phyloP scores from a whole-genome alignment of 805 yeast genomes.

The Ogataea degrootiae region DNA sequence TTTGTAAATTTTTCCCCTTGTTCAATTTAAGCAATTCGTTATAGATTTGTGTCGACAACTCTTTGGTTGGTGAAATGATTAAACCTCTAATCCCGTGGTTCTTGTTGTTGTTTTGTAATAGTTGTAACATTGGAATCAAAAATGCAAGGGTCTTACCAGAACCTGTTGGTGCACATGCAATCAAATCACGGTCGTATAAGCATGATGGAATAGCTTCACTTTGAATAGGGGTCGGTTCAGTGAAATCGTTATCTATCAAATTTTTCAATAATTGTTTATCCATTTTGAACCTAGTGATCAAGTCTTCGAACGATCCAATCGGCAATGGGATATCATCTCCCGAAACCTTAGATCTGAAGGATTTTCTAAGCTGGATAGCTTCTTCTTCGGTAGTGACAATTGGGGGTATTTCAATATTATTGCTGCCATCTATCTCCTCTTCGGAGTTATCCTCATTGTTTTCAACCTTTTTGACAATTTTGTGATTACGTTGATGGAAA shows the following conservation, averaged over 20 bases:
- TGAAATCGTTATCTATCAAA: slow-evolving; percentile 63
- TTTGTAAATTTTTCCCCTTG: slow-evolving; percentile 50
- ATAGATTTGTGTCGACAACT: slow-evolving; percentile 82
- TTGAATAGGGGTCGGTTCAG: slow-evolving; percentile 90
- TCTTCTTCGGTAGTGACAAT: slow-evolving; percentile 51
- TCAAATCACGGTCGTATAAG: slow-evolving; percentile 64
- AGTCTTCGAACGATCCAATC: slow-evolving; percentile 82
- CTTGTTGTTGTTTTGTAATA: slow-evolving; percentile 24
- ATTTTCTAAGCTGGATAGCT: slow-evolving; percentile 56
- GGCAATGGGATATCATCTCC: slow-evolving; percentile 91
- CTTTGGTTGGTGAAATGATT: slow-evolving; percentile 91
- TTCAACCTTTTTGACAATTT: slow-evolving; percentile 13
- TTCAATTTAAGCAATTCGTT: slow-evolving; percentile 59
- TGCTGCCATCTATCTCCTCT: slow-evolving; percentile 26
- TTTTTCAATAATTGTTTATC: slow-evolving; percentile 56
- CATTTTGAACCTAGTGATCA: slow-evolving; percentile 62
- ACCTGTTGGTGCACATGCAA: slow-evolving; percentile 98
- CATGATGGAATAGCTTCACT: slow-evolving; percentile 81
- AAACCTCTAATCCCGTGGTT: slow-evolving; percentile 63
- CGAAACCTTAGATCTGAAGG: slow-evolving; percentile 61
- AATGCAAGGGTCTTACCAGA: slow-evolving; percentile 96
- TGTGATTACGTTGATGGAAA: slow-evolving; percentile 55
- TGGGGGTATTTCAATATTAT: slow-evolving; percentile 1
- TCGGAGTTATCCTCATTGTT: slow-evolving; percentile 25
- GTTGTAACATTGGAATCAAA: slow-evolving; percentile 73